Percentiles rank a stretch among this genome's conserved stretches.
Evolutionary conservation across 352 stramenopile genomes (phyloP).

Genomic region (Sclerospora graminicola): DNA sequence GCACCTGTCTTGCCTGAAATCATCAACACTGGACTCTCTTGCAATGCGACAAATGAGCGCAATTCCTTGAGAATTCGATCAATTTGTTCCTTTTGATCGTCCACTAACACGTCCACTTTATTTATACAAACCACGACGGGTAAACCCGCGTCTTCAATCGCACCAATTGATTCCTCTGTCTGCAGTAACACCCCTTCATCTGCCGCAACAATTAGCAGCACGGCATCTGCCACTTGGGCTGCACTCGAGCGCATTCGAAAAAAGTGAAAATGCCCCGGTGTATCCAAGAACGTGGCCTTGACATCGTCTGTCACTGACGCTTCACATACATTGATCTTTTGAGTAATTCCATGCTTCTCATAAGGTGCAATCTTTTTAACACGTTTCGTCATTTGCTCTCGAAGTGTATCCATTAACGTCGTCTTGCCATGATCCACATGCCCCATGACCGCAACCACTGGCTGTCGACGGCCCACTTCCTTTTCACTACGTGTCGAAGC

Average conservation of each 20-base stretch:
- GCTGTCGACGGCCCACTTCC: constrained; percentile 48
- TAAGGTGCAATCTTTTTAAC: constrained; percentile 71
- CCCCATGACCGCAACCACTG: constrained; percentile 99
- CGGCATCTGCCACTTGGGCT: constrained; percentile 95
- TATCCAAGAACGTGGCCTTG: constrained; percentile 96
- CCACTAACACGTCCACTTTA: constrained; percentile 70
- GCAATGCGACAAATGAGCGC: constrained; percentile 71
- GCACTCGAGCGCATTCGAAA: constrained; percentile 96
- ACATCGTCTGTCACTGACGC: constrained; percentile 73
- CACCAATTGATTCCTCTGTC: constrained; percentile 94
- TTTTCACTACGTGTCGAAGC: constrained; percentile 9
- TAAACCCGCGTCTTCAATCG: constrained; percentile 66
- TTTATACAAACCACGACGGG: constrained; percentile 78
- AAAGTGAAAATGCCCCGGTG: constrained; percentile 98
- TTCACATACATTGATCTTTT: constrained; percentile 96
- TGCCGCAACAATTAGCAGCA: constrained; percentile 94
- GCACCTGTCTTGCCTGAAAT: constrained; percentile 61
- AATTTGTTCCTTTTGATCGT: constrained; percentile 24
- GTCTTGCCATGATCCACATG: constrained; percentile 99
- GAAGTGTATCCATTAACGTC: constrained; percentile 96
- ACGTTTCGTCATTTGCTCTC: constrained; percentile 32
- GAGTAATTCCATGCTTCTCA: constrained; percentile 98
- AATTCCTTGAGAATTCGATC: constrained; percentile 42
- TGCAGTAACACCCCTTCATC: constrained; percentile 98
- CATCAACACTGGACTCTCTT: constrained; percentile 55